phyloP scores from a whole-genome alignment of 140 eudicot genomes.

The Ambrosia hybrid region DNA sequence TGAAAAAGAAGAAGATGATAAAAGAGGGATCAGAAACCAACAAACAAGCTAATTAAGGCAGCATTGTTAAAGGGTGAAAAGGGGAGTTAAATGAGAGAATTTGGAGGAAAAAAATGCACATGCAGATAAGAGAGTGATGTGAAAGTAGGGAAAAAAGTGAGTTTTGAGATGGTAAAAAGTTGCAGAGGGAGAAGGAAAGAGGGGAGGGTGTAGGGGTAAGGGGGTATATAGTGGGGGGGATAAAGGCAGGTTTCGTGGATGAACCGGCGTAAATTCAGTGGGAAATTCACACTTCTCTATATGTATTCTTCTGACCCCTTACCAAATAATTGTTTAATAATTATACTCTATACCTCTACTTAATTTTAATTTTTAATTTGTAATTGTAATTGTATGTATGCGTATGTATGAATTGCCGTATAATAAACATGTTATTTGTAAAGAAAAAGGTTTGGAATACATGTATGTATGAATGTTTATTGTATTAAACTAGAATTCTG shows the following conservation, averaged over 20 bases:
- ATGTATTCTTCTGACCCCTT: constrained; percentile 33
- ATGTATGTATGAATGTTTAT: no score
- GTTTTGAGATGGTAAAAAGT: constrained; percentile 5
- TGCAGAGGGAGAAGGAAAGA: neutral
- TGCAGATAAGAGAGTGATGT: constrained; percentile 20
- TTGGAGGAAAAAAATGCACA: constrained; percentile 24
- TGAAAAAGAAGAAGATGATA: neutral
- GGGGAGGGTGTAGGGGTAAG: constrained; percentile 32
- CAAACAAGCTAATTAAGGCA: neutral
- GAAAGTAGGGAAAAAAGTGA: neutral
- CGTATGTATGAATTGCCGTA: neutral
- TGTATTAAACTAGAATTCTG: no score
- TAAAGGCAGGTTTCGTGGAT: constrained; percentile 74
- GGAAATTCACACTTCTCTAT: constrained; percentile 44
- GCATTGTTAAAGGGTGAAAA: constrained; percentile 2
- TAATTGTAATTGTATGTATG: neutral
- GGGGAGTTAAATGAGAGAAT: neutral
- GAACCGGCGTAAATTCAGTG: constrained; percentile 80
- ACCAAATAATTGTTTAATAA: constrained; percentile 25
- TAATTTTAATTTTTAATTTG: no score
- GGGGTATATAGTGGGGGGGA: constrained; percentile 61
- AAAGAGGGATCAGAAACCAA: neutral
- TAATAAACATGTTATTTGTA: no score
- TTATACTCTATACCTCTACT: neutral
- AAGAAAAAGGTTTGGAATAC: no score